Base-by-base conservation (phyloP, 805 yeast genomes). In the Lipomyces chichibuensis region DNA sequence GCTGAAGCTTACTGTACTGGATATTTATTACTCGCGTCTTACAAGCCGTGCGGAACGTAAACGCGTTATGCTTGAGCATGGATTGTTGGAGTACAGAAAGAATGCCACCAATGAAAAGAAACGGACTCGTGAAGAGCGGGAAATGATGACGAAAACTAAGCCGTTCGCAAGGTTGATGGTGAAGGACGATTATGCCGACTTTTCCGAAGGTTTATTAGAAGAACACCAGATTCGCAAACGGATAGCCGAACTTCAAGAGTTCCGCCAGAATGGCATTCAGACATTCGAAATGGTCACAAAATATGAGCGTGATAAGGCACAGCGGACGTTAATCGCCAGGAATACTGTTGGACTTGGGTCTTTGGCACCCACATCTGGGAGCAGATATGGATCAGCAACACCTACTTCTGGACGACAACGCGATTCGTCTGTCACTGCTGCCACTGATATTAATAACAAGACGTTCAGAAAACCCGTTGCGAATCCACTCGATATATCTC, bases 1-100 rank as follows among this genome's bases (percentile, higher is more conserved):
- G 75, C 84, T 95, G 75, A 95, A 95, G 77, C 82, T 95, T 69
- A 87, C 96, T 0, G 88, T 93, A 1, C 80, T 95, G 72, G 96
- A 92, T 70, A 93, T 95, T 55, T 95, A 95, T 78, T 92, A 92
- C 75, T 88, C 95, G 43, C 84, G 97, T 71, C 84, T 95, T 70
- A 92, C 97, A 2, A 83, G 94, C 23, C 87, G 99, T 75, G 97
- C 97, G 0, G 99, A 95, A 77, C 85, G 96, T 73, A 95, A 96
- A 79, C 84, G 99, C 67, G 81, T 88, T 23, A 82, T 95, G 75
- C 81, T 95, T 65, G 85, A 87, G 63, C 92, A 96, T 76, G 82
- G 85, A 64, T 80, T 96, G 69, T 81, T 93, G 76, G 98, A 96
- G 65, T 95, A 94, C 77, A 84, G 97, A 69, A 88, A 87, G 75